phyloP scores from a whole-genome alignment of 805 yeast species.

The Candida vartiovaarae region DNA sequence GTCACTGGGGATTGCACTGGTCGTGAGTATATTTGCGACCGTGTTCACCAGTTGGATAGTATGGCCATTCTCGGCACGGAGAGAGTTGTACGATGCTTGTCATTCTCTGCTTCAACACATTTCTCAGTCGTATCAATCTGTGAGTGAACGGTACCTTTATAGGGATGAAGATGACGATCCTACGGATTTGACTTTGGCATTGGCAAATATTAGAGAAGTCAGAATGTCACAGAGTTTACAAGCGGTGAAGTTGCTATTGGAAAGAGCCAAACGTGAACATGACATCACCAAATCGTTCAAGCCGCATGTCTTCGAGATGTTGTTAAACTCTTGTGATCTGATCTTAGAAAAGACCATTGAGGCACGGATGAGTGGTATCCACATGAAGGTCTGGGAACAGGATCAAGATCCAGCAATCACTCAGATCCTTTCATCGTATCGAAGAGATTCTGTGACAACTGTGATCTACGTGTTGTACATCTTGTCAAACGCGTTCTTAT shows the following conservation, averaged over 20 bases:
- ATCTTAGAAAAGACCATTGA: slow-evolving; percentile 38
- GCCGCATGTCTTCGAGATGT: slow-evolving; percentile 22
- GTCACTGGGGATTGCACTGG: slow-evolving; percentile 31
- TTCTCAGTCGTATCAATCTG: slow-evolving; percentile 39
- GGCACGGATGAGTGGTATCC: slow-evolving; percentile 41
- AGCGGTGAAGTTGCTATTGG: slow-evolving; percentile 32
- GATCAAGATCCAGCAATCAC: slow-evolving; percentile 33
- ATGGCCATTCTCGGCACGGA: slow-evolving; percentile 42
- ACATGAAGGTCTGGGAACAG: slow-evolving; percentile 38
- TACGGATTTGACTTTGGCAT: slow-evolving; percentile 35
- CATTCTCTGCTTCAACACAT: slow-evolving; percentile 35
- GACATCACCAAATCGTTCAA: slow-evolving; percentile 30
- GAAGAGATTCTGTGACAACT: slow-evolving; percentile 43
- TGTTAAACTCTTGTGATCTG: slow-evolving; percentile 32
- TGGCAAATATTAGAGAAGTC: slow-evolving; percentile 41
- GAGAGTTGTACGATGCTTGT: slow-evolving; percentile 32
- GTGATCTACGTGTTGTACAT: slow-evolving; percentile 37
- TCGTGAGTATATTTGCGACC: slow-evolving; percentile 32
- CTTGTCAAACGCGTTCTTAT: slow-evolving; percentile 35
- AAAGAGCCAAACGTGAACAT: slow-evolving; percentile 31
- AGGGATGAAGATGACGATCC: slow-evolving; percentile 41
- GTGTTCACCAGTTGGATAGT: slow-evolving; percentile 36
- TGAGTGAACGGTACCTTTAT: slow-evolving; percentile 41
- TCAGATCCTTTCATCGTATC: slow-evolving; percentile 31
- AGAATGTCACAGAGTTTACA: slow-evolving; percentile 37